These are phyloP conservation scores for Stagonosporopsis chrysanthemi DNA, from an alignment of 2,329 filamentous ascomycete species.

Conservation along the genomic window DNA sequence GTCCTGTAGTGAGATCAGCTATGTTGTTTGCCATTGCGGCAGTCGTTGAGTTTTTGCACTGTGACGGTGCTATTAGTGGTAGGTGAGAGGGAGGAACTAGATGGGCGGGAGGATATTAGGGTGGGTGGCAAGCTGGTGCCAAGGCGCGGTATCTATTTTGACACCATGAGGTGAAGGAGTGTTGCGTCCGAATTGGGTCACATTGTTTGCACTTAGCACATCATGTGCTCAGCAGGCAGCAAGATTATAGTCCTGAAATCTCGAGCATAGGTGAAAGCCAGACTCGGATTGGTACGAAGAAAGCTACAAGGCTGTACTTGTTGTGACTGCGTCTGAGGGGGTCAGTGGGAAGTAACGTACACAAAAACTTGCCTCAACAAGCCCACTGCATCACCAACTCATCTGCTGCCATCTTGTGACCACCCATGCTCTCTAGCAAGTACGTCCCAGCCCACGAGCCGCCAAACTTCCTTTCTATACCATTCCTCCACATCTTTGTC, in stretches of 20 bases:
- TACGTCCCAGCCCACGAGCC: conserved; percentile 65
- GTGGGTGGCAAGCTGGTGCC: background rate
- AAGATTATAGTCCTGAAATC: background rate
- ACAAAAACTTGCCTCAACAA: background rate
- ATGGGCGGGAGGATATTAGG: no score
- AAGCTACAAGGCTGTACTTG: background rate
- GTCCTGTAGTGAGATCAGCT: background rate
- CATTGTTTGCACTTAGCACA: background rate
- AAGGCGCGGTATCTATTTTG: background rate
- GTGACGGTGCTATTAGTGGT: no score
- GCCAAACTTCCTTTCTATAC: conserved; percentile 65
- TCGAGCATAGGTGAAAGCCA: background rate
- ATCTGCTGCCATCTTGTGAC: conserved; percentile 3
- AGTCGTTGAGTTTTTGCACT: background rate
- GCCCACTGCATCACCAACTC: background rate
- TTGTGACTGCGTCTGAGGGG: background rate
- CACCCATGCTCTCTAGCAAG: conserved; percentile 38
- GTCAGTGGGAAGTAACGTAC: background rate
- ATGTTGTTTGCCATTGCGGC: background rate
- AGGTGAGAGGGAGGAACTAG: background rate
- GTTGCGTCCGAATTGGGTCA: background rate
- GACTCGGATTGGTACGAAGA: background rate
- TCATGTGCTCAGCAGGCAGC: background rate
- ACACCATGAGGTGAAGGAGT: background rate
- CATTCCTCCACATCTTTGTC: conserved; percentile 57